Conservation (phyloP, 345 rosid species). For the Brassica incana region DNA sequence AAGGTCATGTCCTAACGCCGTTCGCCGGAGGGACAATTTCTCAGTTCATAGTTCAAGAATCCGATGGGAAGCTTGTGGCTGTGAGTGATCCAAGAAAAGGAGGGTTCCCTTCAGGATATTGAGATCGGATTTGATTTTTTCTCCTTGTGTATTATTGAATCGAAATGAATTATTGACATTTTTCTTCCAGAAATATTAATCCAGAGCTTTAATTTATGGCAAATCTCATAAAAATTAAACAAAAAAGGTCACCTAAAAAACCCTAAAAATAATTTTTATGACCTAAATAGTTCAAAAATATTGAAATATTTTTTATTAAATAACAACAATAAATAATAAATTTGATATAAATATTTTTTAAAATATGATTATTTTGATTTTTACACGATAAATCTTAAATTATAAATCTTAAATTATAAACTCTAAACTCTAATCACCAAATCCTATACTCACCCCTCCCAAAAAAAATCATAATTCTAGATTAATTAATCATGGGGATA, state of each 20-base stretch:
- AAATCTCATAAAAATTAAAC: too few relatives aligned
- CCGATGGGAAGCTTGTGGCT: slow-evolving; percentile 45
- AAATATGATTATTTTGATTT: too few relatives aligned
- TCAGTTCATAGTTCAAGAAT: slow-evolving; percentile 55
- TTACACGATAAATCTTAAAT: too few relatives aligned
- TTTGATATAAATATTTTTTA: too few relatives aligned
- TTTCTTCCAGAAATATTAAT: not conserved
- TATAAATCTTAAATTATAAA: too few relatives aligned
- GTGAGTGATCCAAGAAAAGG: slow-evolving; percentile 77
- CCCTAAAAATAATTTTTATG: too few relatives aligned
- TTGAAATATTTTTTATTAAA: too few relatives aligned
- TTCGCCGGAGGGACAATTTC: slow-evolving; percentile 47
- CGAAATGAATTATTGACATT: not conserved
- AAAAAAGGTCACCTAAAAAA: not conserved
- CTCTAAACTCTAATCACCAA: too few relatives aligned
- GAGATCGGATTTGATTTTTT: not conserved
- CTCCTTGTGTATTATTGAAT: not conserved
- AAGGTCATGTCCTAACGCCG: slow-evolving; percentile 53
- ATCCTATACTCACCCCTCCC: too few relatives aligned
- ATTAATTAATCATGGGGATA: too few relatives aligned
- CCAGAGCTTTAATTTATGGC: not conserved
- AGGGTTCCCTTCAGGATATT: slow-evolving; percentile 66
- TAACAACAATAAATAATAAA: not conserved
- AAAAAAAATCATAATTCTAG: not conserved
- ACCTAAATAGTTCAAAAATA: not conserved